Base-by-base conservation (phyloP, 2,329 filamentous ascomycete species). In the Phoma sp. region DNA sequence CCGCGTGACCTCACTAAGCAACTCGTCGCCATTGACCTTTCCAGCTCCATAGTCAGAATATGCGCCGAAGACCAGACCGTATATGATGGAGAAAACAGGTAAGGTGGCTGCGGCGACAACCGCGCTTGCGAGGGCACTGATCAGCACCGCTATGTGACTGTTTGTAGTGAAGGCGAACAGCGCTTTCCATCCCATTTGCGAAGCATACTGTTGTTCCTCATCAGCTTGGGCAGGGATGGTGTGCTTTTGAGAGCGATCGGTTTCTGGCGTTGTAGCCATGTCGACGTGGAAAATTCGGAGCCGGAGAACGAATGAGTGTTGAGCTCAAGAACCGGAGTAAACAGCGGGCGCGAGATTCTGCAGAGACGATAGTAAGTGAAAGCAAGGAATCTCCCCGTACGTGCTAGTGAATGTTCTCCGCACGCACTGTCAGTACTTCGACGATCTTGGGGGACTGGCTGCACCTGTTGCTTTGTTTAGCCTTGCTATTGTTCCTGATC, bases 161-260 rank as follows among this genome's bases (percentile, higher is more conserved):
- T 74, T 80, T n/a, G 80, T 84, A 0, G 88, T 90, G 72, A 96
- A 96, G 37, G 79, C 78, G 72, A 96, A 94, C 3, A 97, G 81
- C 0, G 80, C 78, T 39, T 75, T 79, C 82, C 82, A 86, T 50
- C 68, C 62, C n/a, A 64, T 56, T 17, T 62, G 54, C 12, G 57
- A 51, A 24, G 68, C 50, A 45, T 64, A 58, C 25, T 62, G 39
- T 21, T 60, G 58, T 38, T 74, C 66, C 15, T 70, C 61, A 12
- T 65, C 57, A 9, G 61, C 45, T 24, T 58, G 35, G 4, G 35
- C 32, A 6, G 39, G 36, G 24, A 66, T 64, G 29, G 69, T 56
- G 27, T 60, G 46, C 17, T 63, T 48, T 10, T 49, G 39, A n/a
- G 56, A 50, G n/a, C 43, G 31, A 7, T 61, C 56, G 13, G 64